A percentile compares a stretch with the other conserved stretches of the same genome.
Conservation (phyloP, 257 asterid genomes). For the Eucommia ulmoides region DNA sequence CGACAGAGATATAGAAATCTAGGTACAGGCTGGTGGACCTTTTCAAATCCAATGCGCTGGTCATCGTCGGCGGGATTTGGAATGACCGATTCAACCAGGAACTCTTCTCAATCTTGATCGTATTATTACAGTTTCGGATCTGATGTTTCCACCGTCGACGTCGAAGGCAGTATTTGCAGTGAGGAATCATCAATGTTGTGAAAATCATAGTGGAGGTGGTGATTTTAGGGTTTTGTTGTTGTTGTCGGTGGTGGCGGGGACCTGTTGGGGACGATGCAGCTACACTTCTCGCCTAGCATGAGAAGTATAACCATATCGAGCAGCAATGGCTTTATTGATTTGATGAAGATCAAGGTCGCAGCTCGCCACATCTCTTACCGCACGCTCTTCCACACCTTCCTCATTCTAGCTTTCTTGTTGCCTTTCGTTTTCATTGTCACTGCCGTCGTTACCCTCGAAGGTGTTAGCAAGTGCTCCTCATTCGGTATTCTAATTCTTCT, state of each 20-base stretch:
- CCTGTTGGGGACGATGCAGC: slow-evolving; percentile 82
- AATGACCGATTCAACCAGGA: neutral
- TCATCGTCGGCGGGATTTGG: neutral
- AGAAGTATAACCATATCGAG: slow-evolving; percentile 98
- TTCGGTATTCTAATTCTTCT: slow-evolving; percentile 34
- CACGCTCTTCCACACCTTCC: slow-evolving; percentile 66
- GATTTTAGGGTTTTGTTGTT: neutral
- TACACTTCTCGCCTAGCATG: slow-evolving; percentile 99
- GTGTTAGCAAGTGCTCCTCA: slow-evolving; percentile 97
- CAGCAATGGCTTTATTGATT: slow-evolving; percentile 50
- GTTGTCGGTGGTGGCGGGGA: neutral
- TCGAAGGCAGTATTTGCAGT: neutral
- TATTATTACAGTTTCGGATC: neutral
- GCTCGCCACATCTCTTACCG: slow-evolving; percentile 81
- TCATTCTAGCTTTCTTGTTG: slow-evolving; percentile 76
- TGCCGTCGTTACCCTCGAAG: slow-evolving; percentile 89
- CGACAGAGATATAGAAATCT: neutral
- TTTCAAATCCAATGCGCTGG: slow-evolving; percentile 1
- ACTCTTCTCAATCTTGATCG: neutral
- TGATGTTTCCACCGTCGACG: neutral
- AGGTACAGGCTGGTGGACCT: neutral
- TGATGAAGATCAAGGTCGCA: slow-evolving; percentile 94
- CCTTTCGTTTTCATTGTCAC: slow-evolving; percentile 91
- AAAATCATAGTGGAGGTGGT: neutral
- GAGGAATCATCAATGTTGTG: neutral